Conservation (phyloP, 305 asterid species). For the Fraxinus xanthoxyloides region DNA sequence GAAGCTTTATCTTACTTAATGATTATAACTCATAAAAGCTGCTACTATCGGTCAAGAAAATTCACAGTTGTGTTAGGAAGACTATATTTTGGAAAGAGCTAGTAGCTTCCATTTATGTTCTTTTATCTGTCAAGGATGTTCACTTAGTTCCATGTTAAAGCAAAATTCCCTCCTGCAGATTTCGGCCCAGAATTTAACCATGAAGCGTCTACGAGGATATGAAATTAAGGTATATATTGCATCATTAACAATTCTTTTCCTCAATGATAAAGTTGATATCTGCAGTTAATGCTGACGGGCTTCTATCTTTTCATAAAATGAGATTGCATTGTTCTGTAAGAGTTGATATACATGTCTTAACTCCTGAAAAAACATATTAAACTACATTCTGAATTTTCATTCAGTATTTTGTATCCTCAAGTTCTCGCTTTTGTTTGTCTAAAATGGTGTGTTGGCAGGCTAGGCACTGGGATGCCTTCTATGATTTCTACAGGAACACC, state of each 20-base stretch:
- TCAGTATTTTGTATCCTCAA: constrained; percentile 1
- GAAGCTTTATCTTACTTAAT: neutral
- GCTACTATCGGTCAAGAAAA: neutral
- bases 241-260: constrained; percentile 11
- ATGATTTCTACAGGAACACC: constrained; percentile 85
- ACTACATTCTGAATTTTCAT: neutral
- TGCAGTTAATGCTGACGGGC: neutral
- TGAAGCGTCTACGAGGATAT: constrained; percentile 87
- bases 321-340: neutral
- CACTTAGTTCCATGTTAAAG: constrained; percentile 9
- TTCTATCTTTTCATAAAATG: neutral
- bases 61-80: neutral
- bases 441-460: constrained; percentile 49
- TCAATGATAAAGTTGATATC: constrained; percentile 2
- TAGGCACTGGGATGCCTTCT: constrained; percentile 92
- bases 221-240: constrained; percentile 72
- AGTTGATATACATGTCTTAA: neutral
- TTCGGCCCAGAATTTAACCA: constrained; percentile 74
- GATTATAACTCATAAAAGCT: neutral
- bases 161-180: constrained; percentile 53
- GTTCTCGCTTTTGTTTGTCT: constrained; percentile 16
- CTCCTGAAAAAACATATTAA: neutral
- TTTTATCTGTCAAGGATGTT: neutral
- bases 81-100: neutral
- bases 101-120: neutral